Evolutionary conservation across 495 filamentous ascomycete species (phyloP), one percentile per base, ranked within the genome.

Genomic region (Tuber aestivum): DNA sequence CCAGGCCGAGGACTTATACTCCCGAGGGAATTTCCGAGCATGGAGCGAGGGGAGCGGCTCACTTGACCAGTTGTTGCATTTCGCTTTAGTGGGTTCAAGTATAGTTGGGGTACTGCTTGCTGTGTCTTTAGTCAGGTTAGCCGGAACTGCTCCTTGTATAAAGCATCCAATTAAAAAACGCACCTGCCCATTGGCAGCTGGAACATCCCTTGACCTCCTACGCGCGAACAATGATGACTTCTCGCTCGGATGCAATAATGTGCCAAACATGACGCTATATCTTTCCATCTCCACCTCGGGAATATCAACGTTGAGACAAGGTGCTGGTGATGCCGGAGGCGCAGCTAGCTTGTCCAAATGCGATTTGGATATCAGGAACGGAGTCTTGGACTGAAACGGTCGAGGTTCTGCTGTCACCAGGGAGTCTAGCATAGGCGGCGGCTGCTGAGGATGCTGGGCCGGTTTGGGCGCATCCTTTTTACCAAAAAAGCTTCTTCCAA

Each of bases 251-350:
- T 71, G 75, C 23, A 97, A 86, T 14, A 97, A 87, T 68, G 88
- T 90, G 70, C 91, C 89, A 84, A 98, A 98, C 95, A 98, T 97
- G 71, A 98, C 89, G 75, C 93, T 97, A 78, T 97, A 98, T 37
- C 95, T 87, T 82, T 97, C 95, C 87, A 98, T 87, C 72, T 93
- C 86, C 61, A 92, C 87, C 45, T 87, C 86, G 0, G 95, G 95
- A 50, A 98, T 96, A 45, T 95, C 89, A 10, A 97, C 88, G 74
- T 93, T 87, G 45, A 98, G 85, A 65, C 77, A 82, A 38, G 81
- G 81, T 27, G 75, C 79, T 23, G 40, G 70, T 73, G 73, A 72
- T 27, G 50, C 38, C n/a, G 74, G 80, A 35, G 78, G 75, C 12
- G 76, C 74, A 65, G 56, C 27, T 18, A 65, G 27, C 14, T 18